phyloP scores from a whole-genome alignment of 2,329 filamentous ascomycete species.

The Orbilia oligospora region DNA sequence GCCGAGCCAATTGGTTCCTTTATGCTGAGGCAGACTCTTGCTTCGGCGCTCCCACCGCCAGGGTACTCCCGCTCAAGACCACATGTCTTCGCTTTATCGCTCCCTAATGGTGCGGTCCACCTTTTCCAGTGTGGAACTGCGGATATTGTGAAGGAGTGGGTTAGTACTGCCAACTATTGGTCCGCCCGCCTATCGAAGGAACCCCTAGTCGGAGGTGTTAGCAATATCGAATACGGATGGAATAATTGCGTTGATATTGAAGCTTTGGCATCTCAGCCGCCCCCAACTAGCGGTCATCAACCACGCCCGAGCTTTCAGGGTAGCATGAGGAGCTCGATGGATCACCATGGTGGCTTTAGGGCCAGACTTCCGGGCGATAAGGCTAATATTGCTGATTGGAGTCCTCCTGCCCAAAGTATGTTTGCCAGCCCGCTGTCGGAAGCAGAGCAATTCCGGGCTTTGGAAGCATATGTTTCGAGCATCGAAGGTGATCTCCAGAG shows the following conservation, averaged over 20 bases:
- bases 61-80: constrained; percentile 92
- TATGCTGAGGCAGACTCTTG: constrained; percentile 89
- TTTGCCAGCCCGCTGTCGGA: constrained; percentile 84
- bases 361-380: constrained; percentile 86
- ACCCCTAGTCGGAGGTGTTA: constrained; percentile 90
- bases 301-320: constrained; percentile 64
- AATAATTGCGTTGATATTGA: constrained; percentile 77
- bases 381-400: constrained; percentile 87
- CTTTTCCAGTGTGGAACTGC: constrained; percentile 98
- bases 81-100: constrained; percentile 92
- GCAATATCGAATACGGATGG: constrained; percentile 98
- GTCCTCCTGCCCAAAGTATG: constrained; percentile 89
- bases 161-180: constrained; percentile 97
- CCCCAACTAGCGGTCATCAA: constrained; percentile 61
- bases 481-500: constrained; percentile 87
- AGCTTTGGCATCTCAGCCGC: constrained; percentile 63
- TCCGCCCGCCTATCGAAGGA: constrained; percentile 94
- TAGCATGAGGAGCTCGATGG: constrained; percentile 71
- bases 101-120: constrained; percentile 94
- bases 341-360: constrained; percentile 74
- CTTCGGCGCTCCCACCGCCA: constrained; percentile 87
- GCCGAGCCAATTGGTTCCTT: constrained; percentile 91
- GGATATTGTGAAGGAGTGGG: constrained; percentile 95
- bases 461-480: constrained; percentile 83
- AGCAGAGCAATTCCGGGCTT: constrained; percentile 81